Evolutionary conservation across 1,139 yeast species (phyloP).

Genomic region (Pichia sp.): DNA sequence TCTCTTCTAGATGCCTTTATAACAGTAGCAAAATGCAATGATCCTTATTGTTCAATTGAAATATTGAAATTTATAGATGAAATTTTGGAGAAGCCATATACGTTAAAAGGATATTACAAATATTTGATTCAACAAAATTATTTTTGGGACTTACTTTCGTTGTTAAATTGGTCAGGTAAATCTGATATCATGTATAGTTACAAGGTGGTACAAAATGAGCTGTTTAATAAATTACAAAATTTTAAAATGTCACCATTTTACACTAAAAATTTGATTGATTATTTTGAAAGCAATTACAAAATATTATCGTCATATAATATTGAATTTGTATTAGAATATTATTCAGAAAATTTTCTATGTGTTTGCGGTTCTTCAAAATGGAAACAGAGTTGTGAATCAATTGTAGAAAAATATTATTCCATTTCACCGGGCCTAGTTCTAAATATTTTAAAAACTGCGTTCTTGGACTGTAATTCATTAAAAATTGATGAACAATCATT

Average conservation of each 20-base stretch:
- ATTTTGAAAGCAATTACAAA: constrained; percentile 15
- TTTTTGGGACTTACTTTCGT: constrained; percentile 19
- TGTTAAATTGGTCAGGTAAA: constrained; percentile 5
- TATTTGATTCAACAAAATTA: constrained; percentile 13
- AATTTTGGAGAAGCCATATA: constrained; percentile 16
- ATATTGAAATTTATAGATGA: constrained; percentile 16
- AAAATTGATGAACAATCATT: constrained; percentile 17
- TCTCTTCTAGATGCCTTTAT: constrained; percentile 15
- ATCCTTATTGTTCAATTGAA: constrained; percentile 14
- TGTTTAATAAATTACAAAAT: constrained; percentile 17
- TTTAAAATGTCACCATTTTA: constrained; percentile 9
- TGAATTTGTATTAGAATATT: constrained; percentile 30
- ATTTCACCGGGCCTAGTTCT: constrained; percentile 39
- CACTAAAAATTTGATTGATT: constrained; percentile 8
- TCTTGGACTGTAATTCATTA: constrained; percentile 31
- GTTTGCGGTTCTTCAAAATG: constrained; percentile 49
- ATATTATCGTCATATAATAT: constrained; percentile 18
- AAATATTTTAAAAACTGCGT: constrained; percentile 39
- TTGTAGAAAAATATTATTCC: constrained; percentile 44
- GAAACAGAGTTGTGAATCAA: constrained; percentile 41
- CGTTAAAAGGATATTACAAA: constrained; percentile 10
- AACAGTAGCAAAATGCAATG: constrained; percentile 9
- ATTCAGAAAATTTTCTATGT: constrained; percentile 46
- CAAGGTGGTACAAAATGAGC: constrained; percentile 7
- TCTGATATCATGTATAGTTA: constrained; percentile 2